Conservation (phyloP, 164 flowering plant genomes). For the Kalanchoe fedtschenkoi region DNA sequence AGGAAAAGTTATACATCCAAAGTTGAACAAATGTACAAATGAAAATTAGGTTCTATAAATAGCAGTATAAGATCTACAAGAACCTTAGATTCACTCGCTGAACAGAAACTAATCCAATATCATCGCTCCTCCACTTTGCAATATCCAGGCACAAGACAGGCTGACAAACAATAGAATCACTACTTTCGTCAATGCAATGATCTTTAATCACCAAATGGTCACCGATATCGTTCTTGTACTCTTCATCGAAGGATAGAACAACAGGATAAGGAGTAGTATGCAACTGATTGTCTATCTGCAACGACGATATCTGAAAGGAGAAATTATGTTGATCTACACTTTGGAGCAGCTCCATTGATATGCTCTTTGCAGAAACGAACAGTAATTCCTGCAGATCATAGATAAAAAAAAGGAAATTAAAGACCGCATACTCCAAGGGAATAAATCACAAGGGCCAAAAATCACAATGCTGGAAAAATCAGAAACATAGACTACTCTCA, state of each 20-base stretch:
- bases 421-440: neutral
- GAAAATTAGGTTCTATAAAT: neutral
- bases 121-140: slow-evolving; percentile 79
- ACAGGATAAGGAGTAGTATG: slow-evolving; percentile 70
- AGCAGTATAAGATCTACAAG: neutral
- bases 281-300: slow-evolving; percentile 89
- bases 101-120: slow-evolving; percentile 61
- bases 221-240: slow-evolving; percentile 20
- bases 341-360: slow-evolving; percentile 48
- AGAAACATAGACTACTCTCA: neutral
- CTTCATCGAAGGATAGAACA: slow-evolving; percentile 60
- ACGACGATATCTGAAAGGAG: slow-evolving; percentile 44
- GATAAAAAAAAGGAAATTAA: neutral
- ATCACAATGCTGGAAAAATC: neutral
- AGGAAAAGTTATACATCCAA: neutral
- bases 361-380: slow-evolving; percentile 61
- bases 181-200: slow-evolving; percentile 14
- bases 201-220: slow-evolving; percentile 27
- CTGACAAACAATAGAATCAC: slow-evolving; percentile 34
- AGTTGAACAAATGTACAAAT: neutral
- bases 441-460: neutral
- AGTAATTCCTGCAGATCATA: slow-evolving; percentile 58
- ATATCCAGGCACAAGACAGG: slow-evolving; percentile 48
- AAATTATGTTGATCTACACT: slow-evolving; percentile 66
- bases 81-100: slow-evolving; percentile 70